Evolutionary conservation across 306 rosid genomes (phyloP), one percentile per base, ranked within the genome.

Genomic region (Neltuma alba): DNA sequence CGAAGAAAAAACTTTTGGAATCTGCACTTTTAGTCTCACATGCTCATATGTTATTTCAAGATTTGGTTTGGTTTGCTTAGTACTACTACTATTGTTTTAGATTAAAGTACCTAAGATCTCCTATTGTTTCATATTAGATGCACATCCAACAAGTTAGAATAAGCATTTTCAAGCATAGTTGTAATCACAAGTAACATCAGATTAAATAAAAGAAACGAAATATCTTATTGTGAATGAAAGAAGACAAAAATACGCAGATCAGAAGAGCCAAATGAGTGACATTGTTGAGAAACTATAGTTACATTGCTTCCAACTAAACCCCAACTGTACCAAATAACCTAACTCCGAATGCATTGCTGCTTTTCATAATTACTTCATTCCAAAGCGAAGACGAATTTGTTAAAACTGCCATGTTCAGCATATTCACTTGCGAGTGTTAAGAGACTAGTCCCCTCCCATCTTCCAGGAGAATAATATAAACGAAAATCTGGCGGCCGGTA

Each of bases 381-480:
- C 65, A 73, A 81, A 77, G 77, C 23, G 70, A 65, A 34, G 77
- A 42, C 58, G 47, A 31, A 70, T 63, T 47, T 79, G 86, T 73
- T 73, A 70, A 74, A 74, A 66, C 52, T 58, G 52, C 18, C 85
- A 74, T 33, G 11, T 70, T 76, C 82, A 76, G 47, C 80, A 79
- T 57, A 64, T 65, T 76, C 81, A 79, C 58, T 69, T 79, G 54
- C 73, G 70, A 54, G 70, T 77, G 77, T 74, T 47, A 40, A 40
- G 65, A 79, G 76, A 82, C 76, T 82, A 79, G 38, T 61, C 80
- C 77, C 79, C 86, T 71, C 58, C 48, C 31, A 18, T 78, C 77
- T 72, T 77, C 57, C 76, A 78, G 64, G 77, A 73, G 28, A 77
- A 68, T 40, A 52, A 57, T 9, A 50, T 72, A 50, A 78, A 54